Evolutionary conservation across 1,139 yeast species (phyloP).

Genomic region (Nakaseomyces kungkrabaensis): DNA sequence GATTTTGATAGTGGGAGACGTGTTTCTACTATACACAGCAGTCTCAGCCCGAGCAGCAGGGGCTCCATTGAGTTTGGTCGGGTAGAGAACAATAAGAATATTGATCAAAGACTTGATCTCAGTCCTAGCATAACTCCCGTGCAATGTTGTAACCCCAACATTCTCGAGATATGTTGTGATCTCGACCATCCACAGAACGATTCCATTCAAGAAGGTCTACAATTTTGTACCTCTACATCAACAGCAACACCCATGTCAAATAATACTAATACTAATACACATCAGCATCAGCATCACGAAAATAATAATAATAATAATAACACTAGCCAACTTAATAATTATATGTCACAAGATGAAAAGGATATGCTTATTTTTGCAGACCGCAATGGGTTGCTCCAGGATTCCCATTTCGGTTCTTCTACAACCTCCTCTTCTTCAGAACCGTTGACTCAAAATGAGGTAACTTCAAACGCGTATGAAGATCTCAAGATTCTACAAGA

Average conservation of each 20-base stretch:
- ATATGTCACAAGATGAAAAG: not conserved
- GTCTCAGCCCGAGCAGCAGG: too few relatives aligned
- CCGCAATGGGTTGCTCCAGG: not conserved
- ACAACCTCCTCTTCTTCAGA: not conserved
- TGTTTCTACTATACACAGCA: not conserved
- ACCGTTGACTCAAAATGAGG: not conserved
- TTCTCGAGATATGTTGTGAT: constrained; percentile 34
- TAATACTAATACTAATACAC: too few relatives aligned
- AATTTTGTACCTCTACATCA: not conserved
- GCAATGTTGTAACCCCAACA: constrained; percentile 29
- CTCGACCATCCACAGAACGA: constrained; percentile 18
- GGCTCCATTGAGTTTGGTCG: too few relatives aligned
- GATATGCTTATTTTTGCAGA: constrained; percentile 5
- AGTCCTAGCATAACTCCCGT: not conserved
- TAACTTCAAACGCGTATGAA: constrained; percentile 11
- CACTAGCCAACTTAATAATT: not conserved
- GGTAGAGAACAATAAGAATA: too few relatives aligned
- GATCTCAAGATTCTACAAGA: constrained; percentile 26
- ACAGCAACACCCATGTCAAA: not conserved
- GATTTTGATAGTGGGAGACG: not conserved
- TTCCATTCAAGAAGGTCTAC: not conserved
- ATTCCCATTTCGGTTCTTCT: not conserved
- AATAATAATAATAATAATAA: not conserved
- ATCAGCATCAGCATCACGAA: too few relatives aligned
- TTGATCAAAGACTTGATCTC: not conserved